Evolutionary conservation across 2,329 filamentous ascomycete species (phyloP), one percentile per base, ranked within the genome.

Genomic region (Trichoderma koningiopsis): DNA sequence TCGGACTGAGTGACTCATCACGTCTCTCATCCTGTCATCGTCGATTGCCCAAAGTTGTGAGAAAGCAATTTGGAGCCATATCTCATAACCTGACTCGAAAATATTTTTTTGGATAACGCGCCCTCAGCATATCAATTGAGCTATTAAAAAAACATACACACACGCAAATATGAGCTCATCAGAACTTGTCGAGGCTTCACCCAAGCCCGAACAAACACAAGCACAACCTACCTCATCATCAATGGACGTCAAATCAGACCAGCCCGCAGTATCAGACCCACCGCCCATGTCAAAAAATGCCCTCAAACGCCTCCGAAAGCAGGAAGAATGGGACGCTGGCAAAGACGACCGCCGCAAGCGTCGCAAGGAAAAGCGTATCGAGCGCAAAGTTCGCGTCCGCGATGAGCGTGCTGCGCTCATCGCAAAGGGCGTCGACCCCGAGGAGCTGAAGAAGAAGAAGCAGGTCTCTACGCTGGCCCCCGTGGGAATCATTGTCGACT

Each of bases 401-500:
- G 81, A 82, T 19, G 83, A 85, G 70, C 84, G 81, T 61, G 82
- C 84, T 37, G 83, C 81, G 5, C 83, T 84, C 70, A 81, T 85
- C n/a, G 84, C 83, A 6, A 79, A 81, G 59, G 84, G 82, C 53
- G 79, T 81, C 33, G 83, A 84, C 69, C 83, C 81, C 16, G 71
- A 74, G 16, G 73, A 78, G 55, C 66, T 76, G 19, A 72, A 76
- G 40, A 78, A 77, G 76, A 81, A 78, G 71, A 77, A 76, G 58
- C 66, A 57, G 24, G 75, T 75, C 53, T 75, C 80, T 55, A 82
- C 84, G 60, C 87, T 89, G 68, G 86, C 96, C 0, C 94, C 94
- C 1, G 82, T 98, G 27, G 88, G 92, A 0, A 83, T 99, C 73
- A 85, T 99, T 70, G 83, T 99, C 72, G 96, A 99, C 82, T 98